Evolutionary conservation across 2,329 filamentous ascomycete genomes (phyloP), one percentile per base, ranked within the genome.

Genomic region (Fusarium sp.): DNA sequence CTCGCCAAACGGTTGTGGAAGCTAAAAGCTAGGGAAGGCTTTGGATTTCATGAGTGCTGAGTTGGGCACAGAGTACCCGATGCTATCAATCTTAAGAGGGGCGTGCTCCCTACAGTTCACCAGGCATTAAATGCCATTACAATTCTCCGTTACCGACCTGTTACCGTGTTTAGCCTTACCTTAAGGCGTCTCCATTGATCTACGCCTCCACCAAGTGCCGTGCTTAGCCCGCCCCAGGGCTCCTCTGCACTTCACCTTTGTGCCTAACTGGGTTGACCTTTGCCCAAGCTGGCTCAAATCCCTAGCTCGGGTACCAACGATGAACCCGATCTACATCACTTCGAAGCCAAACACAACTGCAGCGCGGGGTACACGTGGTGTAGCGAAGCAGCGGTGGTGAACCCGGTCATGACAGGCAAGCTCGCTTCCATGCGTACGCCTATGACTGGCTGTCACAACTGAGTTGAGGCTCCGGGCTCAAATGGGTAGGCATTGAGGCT

Each of bases 341-440:
- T 49, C 20, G 50, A 70, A 58, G 53, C 36, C 53, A 59, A 22
- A 58, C 18, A 34, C 33, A 43, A 68, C 26, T 69, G 63, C 64
- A 69, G 68, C 66, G 67, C 67, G 66, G 67, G 67, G 66, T 69
- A 58, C 66, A 70, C 67, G 63, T 68, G 67, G 66, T 60, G 70
- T 63, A 49, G 54, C 45, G 43, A 66, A 65, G 54, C 66, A 58
- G 40, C 48, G 42, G 38, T 31, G 40, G 22, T 54, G 36, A 52
- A 55, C 66, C 52, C 49, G 52, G 57, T 50, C 39, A 31, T 54
- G 53, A 44, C 49, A 56, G 38, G 52, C 42, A 66, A 28, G 62
- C 46, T 26, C 43, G 40, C 53, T 66, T 70, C 56, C 53, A 49
- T 66, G 56, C 42, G 40, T 17, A 45, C 24, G 38, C 43, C 49